Percentiles rank a stretch among this genome's conserved stretches.
phyloP scores from a whole-genome alignment of 2,329 filamentous ascomycete genomes.

The Ceratocystis ficicola region DNA sequence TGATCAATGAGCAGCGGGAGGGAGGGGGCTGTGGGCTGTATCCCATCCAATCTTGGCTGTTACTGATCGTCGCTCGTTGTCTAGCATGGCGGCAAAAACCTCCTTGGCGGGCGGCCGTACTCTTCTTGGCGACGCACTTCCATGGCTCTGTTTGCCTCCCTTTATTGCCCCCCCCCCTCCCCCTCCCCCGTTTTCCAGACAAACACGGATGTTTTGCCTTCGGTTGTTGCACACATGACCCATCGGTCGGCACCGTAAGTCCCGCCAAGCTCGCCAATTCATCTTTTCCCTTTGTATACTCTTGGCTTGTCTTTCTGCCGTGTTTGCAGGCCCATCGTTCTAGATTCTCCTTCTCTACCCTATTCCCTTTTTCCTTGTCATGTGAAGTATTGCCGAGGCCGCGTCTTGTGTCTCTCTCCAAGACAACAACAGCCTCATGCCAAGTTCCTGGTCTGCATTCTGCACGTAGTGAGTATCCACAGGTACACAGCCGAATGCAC shows the following conservation, averaged over 20 bases:
- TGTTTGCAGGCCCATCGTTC: neutral
- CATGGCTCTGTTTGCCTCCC: neutral
- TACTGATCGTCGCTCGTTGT: neutral
- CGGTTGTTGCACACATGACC: neutral
- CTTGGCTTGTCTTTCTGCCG: neutral
- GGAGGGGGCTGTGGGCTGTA: neutral
- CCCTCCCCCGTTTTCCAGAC: neutral
- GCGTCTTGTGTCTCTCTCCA: neutral
- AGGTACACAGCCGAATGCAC: neutral
- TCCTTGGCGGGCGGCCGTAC: neutral
- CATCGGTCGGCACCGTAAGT: neutral
- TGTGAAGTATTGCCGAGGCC: neutral
- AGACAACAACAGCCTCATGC: neutral
- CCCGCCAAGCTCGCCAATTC: neutral
- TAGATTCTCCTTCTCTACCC: neutral
- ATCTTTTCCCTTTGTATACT: conserved; percentile 1
- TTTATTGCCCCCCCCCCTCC: neutral
- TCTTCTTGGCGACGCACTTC: neutral
- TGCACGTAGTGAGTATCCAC: neutral
- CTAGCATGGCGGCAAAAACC: neutral
- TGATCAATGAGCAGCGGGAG: no score
- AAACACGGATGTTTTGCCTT: neutral
- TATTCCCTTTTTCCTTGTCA: neutral
- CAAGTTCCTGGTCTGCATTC: neutral
- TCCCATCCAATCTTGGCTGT: neutral